These are phyloP conservation scores for Ogataea paradorogensis DNA, from an alignment of 805 yeast genomes.

Conservation along the genomic window DNA sequence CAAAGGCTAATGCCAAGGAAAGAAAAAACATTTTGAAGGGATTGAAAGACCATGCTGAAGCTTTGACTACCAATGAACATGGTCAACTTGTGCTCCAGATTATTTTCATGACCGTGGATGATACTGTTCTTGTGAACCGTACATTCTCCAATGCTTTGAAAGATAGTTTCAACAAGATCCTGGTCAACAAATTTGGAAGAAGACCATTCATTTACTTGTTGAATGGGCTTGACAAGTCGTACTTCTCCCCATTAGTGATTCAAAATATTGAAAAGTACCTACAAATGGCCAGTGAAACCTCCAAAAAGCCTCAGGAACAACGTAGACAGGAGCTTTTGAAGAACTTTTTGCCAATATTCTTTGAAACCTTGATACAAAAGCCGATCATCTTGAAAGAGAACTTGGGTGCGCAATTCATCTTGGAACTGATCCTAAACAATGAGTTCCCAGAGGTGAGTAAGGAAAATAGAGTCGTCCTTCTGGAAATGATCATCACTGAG, in stretches of 20 bases:
- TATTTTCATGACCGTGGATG: conserved; percentile 85
- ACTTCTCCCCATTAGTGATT: conserved; percentile 67
- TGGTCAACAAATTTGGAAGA: conserved; percentile 75
- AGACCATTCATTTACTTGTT: conserved; percentile 83
- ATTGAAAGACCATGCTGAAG: conserved; percentile 72
- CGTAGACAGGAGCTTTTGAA: conserved; percentile 70
- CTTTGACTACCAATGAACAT: conserved; percentile 76
- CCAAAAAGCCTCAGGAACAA: conserved; percentile 79
- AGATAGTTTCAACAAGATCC: conserved; percentile 50
- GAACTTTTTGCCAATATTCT: conserved; percentile 63
- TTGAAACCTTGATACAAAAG: conserved; percentile 49
- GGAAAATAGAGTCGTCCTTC: conserved; percentile 39
- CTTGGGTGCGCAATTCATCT: conserved; percentile 78
- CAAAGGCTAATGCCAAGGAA: conserved; percentile 87
- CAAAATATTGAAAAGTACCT: conserved; percentile 60
- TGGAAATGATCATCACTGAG: conserved; percentile 54
- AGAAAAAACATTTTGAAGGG: conserved; percentile 74
- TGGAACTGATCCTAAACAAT: conserved; percentile 64
- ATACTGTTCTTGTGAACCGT: conserved; percentile 78
- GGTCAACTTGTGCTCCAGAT: conserved; percentile 82
- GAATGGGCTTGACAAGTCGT: conserved; percentile 75
- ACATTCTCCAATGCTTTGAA: conserved; percentile 62
- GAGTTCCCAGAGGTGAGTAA: conserved; percentile 33
- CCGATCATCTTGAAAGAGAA: conserved; percentile 60
- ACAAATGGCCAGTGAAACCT: conserved; percentile 60